These are phyloP conservation scores for Fraxinus angustifolia DNA, from an alignment of 305 asterid species.

Conservation along the genomic window DNA sequence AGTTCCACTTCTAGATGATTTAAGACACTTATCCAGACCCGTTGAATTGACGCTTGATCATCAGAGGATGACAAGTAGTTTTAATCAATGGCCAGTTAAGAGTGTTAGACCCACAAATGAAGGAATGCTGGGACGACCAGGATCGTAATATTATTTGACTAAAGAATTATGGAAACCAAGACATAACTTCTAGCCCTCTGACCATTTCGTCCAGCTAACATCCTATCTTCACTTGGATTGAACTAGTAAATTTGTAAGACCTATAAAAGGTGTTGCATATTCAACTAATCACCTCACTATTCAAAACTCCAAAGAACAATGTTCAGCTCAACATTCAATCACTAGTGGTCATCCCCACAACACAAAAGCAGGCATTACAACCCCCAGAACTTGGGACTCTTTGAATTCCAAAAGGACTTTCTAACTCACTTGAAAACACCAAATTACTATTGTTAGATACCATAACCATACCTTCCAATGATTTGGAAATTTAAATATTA, in stretches of 20 bases:
- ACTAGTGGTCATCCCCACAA: not conserved
- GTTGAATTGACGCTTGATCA: not conserved
- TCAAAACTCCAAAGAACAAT: not conserved
- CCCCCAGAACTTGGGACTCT: not conserved
- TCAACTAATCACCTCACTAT: slow-evolving; percentile 8
- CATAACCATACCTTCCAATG: slow-evolving; percentile 5
- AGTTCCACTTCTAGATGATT: not conserved
- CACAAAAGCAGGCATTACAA: not conserved
- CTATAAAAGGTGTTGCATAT: slow-evolving; percentile 3
- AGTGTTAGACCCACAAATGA: slow-evolving; percentile 17
- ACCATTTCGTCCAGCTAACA: slow-evolving; percentile 1
- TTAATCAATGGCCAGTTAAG: slow-evolving; percentile 20
- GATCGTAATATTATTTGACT: not conserved
- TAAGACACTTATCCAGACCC: not conserved
- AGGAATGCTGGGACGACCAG: slow-evolving; percentile 17
- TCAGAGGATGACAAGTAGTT: not conserved
- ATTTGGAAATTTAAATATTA: not conserved
- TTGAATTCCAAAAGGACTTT: not conserved
- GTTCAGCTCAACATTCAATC: slow-evolving; percentile 3
- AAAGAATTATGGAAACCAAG: not conserved
- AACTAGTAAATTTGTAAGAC: not conserved
- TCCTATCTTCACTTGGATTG: slow-evolving; percentile 2
- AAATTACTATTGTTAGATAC: slow-evolving; percentile 8
- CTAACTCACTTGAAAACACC: not conserved
- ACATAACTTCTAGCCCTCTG: not conserved